Percentiles rank a stretch among this genome's conserved stretches.
Conservation (phyloP, 106 monocot genomes). For the Iris macrosiphon region DNA sequence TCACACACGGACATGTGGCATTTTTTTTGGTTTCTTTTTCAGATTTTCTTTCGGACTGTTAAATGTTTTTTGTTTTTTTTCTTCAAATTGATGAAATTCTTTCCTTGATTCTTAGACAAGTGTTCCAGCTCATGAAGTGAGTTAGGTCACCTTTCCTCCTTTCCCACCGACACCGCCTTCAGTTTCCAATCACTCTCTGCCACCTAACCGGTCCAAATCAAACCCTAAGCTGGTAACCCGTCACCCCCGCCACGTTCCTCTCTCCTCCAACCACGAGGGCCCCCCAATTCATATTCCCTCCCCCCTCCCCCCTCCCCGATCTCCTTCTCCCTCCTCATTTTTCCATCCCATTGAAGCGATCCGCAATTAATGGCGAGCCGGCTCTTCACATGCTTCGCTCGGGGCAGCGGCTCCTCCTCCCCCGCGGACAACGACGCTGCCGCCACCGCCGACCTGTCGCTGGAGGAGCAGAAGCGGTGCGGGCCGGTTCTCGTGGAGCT, state of each 20-base stretch:
- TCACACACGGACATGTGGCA: too few species aligned
- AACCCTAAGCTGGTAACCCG: slow-evolving; percentile 7
- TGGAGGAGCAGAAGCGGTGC: slow-evolving; percentile 35
- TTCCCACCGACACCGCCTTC: too few species aligned
- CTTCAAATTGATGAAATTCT: too few species aligned
- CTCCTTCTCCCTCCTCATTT: not conserved
- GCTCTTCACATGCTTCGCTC: slow-evolving; percentile 75
- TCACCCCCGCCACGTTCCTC: slow-evolving; percentile 22
- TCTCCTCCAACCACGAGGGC: slow-evolving; percentile 17
- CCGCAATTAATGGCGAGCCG: slow-evolving; percentile 41
- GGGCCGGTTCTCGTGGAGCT: slow-evolving; percentile 76
- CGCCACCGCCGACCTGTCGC: slow-evolving; percentile 30
- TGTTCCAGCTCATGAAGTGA: too few species aligned
- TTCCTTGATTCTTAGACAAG: too few species aligned
- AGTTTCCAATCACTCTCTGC: too few species aligned
- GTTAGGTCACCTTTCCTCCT: too few species aligned
- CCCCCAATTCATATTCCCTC: slow-evolving; percentile 2
- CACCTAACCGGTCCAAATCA: too few species aligned
- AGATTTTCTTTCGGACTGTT: too few species aligned
- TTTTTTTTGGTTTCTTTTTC: too few species aligned
- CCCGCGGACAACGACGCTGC: not conserved
- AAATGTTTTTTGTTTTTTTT: too few species aligned
- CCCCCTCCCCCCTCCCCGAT: slow-evolving; percentile 4
- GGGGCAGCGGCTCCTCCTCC: slow-evolving; percentile 9
- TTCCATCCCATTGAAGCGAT: not conserved